These are phyloP conservation scores for Stachybotrys elegans DNA, from an alignment of 2,329 filamentous ascomycete genomes.

Conservation along the genomic window DNA sequence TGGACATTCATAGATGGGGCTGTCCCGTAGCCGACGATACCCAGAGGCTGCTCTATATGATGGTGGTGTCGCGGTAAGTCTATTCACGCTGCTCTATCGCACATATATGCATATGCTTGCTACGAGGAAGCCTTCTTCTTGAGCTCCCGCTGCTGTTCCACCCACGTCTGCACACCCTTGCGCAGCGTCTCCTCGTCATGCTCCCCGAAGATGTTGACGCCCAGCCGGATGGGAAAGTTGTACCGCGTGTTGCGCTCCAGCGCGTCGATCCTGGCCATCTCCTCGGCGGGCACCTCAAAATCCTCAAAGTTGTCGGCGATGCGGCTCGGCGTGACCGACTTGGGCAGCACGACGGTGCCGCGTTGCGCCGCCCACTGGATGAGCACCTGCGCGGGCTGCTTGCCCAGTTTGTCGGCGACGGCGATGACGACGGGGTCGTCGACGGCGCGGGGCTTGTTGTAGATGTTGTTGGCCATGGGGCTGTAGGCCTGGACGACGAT, in stretches of 20 bases:
- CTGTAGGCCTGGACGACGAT: constrained; percentile 52
- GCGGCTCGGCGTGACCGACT: constrained; percentile 61
- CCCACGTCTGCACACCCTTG: constrained; percentile 8
- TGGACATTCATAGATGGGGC: too few relatives aligned
- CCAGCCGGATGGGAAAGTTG: constrained; percentile 36
- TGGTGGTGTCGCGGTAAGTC: too few relatives aligned
- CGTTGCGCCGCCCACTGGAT: constrained; percentile 58
- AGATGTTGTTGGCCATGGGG: constrained; percentile 55
- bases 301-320: constrained; percentile 60
- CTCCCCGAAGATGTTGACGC: constrained; percentile 38
- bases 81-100: too few relatives aligned
- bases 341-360: constrained; percentile 64
- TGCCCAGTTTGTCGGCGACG: constrained; percentile 45
- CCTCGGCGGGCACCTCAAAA: constrained; percentile 29
- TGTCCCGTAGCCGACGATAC: too few relatives aligned
- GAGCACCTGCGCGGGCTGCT: constrained; percentile 47
- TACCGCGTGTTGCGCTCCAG: constrained; percentile 34
- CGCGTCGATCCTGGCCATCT: constrained; percentile 29
- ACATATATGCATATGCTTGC: too few relatives aligned
- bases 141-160: constrained; percentile 7
- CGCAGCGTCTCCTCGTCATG: constrained; percentile 11
- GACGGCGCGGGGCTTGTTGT: constrained; percentile 39
- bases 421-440: constrained; percentile 46
- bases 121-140: too few relatives aligned
- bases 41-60: too few relatives aligned